A percentile compares a stretch with the other conserved stretches of the same genome.
These are phyloP conservation scores for Singerocomus inundabilis DNA, from an alignment of 1,284 basidiomycete genomes.

Conservation along the genomic window DNA sequence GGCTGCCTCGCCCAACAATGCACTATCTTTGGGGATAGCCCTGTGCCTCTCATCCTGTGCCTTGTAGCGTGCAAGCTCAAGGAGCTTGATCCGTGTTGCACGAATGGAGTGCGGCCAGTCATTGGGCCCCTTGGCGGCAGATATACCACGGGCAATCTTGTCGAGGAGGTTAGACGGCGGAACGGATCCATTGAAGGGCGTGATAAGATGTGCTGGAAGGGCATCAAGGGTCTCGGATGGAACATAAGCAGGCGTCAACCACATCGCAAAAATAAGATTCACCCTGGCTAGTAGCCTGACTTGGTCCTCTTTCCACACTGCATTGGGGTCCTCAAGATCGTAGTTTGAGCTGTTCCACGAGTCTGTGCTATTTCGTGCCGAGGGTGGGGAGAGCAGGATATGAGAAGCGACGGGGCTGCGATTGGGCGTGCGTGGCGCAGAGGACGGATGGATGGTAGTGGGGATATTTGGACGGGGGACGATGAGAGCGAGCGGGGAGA, in stretches of 20 bases:
- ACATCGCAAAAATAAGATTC: constrained; percentile 26
- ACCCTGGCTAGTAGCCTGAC: constrained; percentile 64
- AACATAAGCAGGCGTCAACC: constrained; percentile 9
- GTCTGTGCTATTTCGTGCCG: constrained; percentile 66
- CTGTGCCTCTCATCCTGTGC: constrained; percentile 52
- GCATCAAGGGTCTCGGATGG: constrained; percentile 63
- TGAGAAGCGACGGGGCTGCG: constrained; percentile 44
- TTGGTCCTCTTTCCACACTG: constrained; percentile 74
- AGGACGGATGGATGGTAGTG: constrained; percentile 31
- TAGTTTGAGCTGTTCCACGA: constrained; percentile 80
- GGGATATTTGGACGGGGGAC: constrained; percentile 52
- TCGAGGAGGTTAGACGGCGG: constrained; percentile 81
- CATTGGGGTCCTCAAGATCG: constrained; percentile 54
- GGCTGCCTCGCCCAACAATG: constrained; percentile 10
- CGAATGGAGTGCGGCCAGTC: constrained; percentile 81
- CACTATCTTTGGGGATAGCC: constrained; percentile 35
- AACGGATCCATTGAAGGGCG: constrained; percentile 75
- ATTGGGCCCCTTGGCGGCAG: constrained; percentile 62
- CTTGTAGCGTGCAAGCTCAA: constrained; percentile 64
- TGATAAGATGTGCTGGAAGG: constrained; percentile 75
- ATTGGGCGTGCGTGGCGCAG: constrained; percentile 50
- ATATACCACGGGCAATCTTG: constrained; percentile 74
- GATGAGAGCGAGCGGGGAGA: constrained; percentile 52
- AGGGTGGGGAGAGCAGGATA: constrained; percentile 47
- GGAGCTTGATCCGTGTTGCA: constrained; percentile 73